Conservation (phyloP, 805 yeast genomes). For the Saccharomyces jurei region DNA sequence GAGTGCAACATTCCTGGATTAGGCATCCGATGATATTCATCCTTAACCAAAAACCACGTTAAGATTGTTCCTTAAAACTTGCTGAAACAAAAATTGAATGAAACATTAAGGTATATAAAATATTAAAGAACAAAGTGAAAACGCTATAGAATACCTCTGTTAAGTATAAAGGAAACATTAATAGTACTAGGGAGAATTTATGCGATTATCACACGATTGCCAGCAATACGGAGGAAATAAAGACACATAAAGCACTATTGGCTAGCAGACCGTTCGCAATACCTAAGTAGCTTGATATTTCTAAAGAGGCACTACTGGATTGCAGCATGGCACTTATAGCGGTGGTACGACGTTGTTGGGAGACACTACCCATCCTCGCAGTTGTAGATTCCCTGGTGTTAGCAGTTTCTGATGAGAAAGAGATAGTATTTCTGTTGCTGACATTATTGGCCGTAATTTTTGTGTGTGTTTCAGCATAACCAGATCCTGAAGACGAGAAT, state of each 20-base stretch:
- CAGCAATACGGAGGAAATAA: slow-evolving; percentile 6
- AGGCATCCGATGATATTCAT: too few species aligned
- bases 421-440: slow-evolving; percentile 12
- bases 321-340: slow-evolving; percentile 20
- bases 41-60: too few species aligned
- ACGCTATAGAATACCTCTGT: too few species aligned
- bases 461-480: slow-evolving; percentile 24
- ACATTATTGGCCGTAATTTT: slow-evolving; percentile 18
- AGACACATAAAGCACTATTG: slow-evolving; percentile 11
- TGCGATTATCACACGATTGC: neutral
- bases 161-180: slow-evolving; percentile 15
- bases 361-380: slow-evolving; percentile 5
- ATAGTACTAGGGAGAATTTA: slow-evolving; percentile 8
- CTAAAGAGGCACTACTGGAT: slow-evolving; percentile 9
- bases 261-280: slow-evolving; percentile 3
- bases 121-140: too few species aligned
- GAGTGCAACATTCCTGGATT: too few species aligned
- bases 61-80: too few species aligned
- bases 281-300: slow-evolving; percentile 14
- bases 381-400: slow-evolving; percentile 8
- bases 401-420: slow-evolving; percentile 21
- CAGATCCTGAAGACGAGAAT: slow-evolving; percentile 4
- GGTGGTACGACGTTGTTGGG: slow-evolving; percentile 8
- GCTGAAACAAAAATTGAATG: too few species aligned
- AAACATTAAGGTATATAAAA: too few species aligned